Evolutionary conservation across 176 grass and related monocot species (phyloP).

Genomic region (Luzula sylvatica): DNA sequence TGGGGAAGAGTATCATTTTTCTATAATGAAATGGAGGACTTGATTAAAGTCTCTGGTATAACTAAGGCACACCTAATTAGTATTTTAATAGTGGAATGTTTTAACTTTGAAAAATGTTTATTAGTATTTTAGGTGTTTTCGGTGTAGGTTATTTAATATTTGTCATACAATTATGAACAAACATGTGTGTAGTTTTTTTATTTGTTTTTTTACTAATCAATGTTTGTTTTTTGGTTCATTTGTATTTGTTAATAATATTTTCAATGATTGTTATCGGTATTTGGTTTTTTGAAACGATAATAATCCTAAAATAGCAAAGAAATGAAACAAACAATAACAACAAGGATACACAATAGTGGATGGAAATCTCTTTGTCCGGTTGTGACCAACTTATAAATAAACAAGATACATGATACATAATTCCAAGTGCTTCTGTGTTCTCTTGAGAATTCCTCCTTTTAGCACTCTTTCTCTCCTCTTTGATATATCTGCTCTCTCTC

Average conservation of each 20-base stretch:
- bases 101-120: conserved; percentile 8
- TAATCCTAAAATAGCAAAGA: background rate
- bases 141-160: too few species aligned
- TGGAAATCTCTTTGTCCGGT: background rate
- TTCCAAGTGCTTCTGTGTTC: background rate
- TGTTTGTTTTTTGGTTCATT: background rate
- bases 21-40: background rate
- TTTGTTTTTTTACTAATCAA: background rate
- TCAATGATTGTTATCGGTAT: too few species aligned
- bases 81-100: conserved; percentile 14
- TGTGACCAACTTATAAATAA: too few species aligned
- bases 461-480: too few species aligned
- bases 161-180: background rate
- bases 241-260: background rate
- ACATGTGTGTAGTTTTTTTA: background rate
- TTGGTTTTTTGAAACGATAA: too few species aligned
- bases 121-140: conserved; percentile 8
- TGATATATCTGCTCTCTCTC: too few species aligned
- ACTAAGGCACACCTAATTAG: conserved; percentile 1
- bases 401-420: too few species aligned
- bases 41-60: too few species aligned
- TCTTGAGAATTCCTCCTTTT: too few species aligned
- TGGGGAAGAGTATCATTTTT: too few species aligned
- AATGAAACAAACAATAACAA: conserved; percentile 11
- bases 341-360: background rate